Evolutionary conservation across 148 eudicot species (phyloP).

Genomic region (Beta vulgaris): DNA sequence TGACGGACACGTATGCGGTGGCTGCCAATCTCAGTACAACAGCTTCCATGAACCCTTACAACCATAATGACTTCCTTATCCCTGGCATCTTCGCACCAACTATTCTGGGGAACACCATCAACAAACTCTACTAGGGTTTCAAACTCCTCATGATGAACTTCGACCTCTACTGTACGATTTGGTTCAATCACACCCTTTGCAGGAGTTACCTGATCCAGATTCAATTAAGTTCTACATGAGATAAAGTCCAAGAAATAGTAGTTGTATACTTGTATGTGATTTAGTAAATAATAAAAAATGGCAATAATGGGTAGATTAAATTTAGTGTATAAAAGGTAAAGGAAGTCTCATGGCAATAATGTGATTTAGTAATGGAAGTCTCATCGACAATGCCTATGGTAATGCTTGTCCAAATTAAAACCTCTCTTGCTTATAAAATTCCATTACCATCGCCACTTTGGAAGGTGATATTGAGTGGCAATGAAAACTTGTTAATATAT

Average conservation of each 20-base stretch:
- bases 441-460: too few species aligned
- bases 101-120: constrained; percentile 75
- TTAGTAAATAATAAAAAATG: not conserved
- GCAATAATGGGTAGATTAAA: not conserved
- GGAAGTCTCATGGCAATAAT: too few species aligned
- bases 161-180: constrained; percentile 64
- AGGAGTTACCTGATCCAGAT: constrained; percentile 64
- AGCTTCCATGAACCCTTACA: constrained; percentile 58
- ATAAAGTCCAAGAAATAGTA: not conserved
- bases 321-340: too few species aligned
- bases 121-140: constrained; percentile 72
- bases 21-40: constrained; percentile 43
- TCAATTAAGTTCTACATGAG: constrained; percentile 10
- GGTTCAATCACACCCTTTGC: constrained; percentile 70
- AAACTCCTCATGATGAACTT: constrained; percentile 67
- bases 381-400: too few species aligned
- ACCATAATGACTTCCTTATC: constrained; percentile 77
- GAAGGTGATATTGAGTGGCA: too few species aligned
- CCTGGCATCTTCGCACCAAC: constrained; percentile 93
- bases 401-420: too few species aligned
- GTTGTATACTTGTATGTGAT: too few species aligned
- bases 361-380: too few species aligned
- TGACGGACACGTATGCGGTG: constrained; percentile 86
- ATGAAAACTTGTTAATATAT: too few species aligned
- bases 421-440: too few species aligned